Evolutionary conservation across 805 yeast species (phyloP).

Genomic region (Priceomyces fermenticarens): DNA sequence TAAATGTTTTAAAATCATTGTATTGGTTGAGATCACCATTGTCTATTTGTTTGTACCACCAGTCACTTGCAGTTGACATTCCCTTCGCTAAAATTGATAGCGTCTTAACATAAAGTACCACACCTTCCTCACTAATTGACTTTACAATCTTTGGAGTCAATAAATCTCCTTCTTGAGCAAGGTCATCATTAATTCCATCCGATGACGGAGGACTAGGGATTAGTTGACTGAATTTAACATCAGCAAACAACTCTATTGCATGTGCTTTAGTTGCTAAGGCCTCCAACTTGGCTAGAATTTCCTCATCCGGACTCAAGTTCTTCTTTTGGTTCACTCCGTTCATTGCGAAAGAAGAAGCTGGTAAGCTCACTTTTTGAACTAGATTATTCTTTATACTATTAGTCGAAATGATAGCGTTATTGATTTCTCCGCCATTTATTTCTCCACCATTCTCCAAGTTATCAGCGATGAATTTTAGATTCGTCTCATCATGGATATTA

Average conservation of each 20-base stretch:
- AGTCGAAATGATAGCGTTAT: conserved; percentile 17
- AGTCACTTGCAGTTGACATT: conserved; percentile 78
- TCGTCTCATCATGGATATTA: conserved; percentile 10
- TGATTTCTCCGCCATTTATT: neutral
- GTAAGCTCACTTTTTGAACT: conserved; percentile 31
- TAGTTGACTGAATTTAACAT: conserved; percentile 82
- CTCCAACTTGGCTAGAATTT: conserved; percentile 52
- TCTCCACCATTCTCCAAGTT: neutral
- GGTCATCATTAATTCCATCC: conserved; percentile 35
- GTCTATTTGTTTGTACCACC: conserved; percentile 69
- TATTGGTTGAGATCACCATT: conserved; percentile 6
- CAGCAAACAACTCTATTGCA: conserved; percentile 85
- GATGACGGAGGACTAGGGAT: conserved; percentile 68
- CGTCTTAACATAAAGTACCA: conserved; percentile 79
- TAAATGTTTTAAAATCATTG: conserved; percentile 3
- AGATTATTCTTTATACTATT: conserved; percentile 35
- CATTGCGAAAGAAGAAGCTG: conserved; percentile 19
- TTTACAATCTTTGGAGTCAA: conserved; percentile 58
- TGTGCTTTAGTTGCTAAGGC: conserved; percentile 85
- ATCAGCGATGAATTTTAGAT: conserved; percentile 6
- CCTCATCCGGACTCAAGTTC: conserved; percentile 26
- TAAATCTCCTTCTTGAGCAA: conserved; percentile 36
- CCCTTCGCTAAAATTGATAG: conserved; percentile 80
- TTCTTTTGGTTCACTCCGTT: conserved; percentile 11
- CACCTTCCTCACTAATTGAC: conserved; percentile 78